phyloP scores from a whole-genome alignment of 495 filamentous ascomycete species.

The Neurospora pannonica region DNA sequence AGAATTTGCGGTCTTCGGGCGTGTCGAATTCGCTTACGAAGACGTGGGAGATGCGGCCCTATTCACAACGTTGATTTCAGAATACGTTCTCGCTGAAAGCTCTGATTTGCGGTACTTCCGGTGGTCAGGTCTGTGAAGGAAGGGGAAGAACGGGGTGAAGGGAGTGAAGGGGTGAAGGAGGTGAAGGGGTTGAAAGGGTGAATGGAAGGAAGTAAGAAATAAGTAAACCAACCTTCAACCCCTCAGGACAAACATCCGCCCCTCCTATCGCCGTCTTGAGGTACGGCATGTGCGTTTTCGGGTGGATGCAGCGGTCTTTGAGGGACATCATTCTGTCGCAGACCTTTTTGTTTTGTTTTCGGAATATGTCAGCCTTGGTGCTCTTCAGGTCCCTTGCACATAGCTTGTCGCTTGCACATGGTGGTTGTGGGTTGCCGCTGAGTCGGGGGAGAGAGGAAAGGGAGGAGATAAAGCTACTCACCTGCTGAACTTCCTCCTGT shows the following conservation, averaged over 20 bases:
- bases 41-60: constrained; percentile 48
- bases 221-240: constrained; percentile 12
- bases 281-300: constrained; percentile 43
- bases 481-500: constrained; percentile 5
- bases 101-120: too few relatives aligned
- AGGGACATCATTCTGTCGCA: constrained; percentile 24
- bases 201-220: not conserved
- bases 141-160: not conserved
- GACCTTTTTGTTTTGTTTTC: constrained; percentile 9
- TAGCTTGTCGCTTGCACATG: too few relatives aligned
- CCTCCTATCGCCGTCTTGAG: constrained; percentile 50
- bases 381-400: too few relatives aligned
- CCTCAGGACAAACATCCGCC: constrained; percentile 49
- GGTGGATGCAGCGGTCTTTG: constrained; percentile 38
- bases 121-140: not conserved
- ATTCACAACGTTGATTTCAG: too few relatives aligned
- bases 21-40: constrained; percentile 55
- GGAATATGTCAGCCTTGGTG: too few relatives aligned
- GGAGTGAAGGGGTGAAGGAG: not conserved
- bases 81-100: too few relatives aligned
- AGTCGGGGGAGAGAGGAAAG: not conserved
- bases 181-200: not conserved
- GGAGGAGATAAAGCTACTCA: not conserved
- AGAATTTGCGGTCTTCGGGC: constrained; percentile 47
- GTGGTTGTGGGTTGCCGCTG: too few relatives aligned